Percentiles rank a stretch among this genome's conserved stretches.
Conservation (phyloP, 2,329 filamentous ascomycete species). For the Beauveria medogensis region DNA sequence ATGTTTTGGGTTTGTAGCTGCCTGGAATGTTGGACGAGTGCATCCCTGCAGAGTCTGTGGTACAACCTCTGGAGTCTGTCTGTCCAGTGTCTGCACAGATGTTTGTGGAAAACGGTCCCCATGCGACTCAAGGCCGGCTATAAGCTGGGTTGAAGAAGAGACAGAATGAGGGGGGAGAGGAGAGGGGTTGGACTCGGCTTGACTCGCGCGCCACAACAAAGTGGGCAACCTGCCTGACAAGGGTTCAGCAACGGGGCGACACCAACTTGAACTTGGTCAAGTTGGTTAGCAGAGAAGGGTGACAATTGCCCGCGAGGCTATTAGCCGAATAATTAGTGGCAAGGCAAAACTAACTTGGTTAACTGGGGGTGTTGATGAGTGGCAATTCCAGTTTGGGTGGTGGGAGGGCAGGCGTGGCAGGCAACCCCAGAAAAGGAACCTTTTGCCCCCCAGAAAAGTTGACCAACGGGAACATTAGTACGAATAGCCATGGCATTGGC, state of each 20-base stretch:
- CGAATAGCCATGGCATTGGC: background rate
- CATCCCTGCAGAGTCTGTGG: too few relatives aligned
- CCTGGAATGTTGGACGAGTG: background rate
- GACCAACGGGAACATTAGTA: background rate
- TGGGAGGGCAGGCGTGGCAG: background rate
- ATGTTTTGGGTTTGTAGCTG: background rate
- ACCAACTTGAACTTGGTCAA: too few relatives aligned
- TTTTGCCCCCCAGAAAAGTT: background rate
- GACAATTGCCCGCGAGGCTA: background rate
- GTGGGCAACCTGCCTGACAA: background rate
- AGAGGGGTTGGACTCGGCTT: background rate
- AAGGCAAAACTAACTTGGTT: background rate
- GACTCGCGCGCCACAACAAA: background rate
- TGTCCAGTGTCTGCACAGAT: too few relatives aligned
- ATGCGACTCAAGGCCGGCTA: background rate
- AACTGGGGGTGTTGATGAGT: background rate
- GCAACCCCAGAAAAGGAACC: too few relatives aligned
- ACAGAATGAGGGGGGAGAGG: background rate
- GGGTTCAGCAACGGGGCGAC: too few relatives aligned
- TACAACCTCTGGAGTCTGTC: too few relatives aligned
- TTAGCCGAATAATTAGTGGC: conserved; percentile 1
- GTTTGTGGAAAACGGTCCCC: too few relatives aligned
- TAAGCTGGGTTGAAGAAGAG: background rate
- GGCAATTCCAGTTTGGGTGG: background rate
- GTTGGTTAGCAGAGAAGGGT: background rate